Conservation (phyloP, 2,329 filamentous ascomycete species). For the Dothidotthia symphoricarpi region DNA sequence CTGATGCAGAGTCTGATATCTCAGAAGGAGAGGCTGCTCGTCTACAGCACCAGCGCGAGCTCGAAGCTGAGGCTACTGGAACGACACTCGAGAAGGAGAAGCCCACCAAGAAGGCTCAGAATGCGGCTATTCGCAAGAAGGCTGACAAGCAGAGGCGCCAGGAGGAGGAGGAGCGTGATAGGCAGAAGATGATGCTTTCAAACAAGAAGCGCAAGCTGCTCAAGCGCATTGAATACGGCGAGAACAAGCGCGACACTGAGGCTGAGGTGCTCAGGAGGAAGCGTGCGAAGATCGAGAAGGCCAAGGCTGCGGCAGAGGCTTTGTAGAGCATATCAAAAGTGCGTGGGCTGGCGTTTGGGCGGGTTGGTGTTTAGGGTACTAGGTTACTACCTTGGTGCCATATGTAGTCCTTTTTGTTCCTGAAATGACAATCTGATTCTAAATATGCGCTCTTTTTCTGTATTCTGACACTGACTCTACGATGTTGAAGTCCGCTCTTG, state of each 20-base stretch:
- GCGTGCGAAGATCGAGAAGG: slow-evolving; percentile 81
- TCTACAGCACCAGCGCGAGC: slow-evolving; percentile 77
- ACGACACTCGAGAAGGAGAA: slow-evolving; percentile 44
- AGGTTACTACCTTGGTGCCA: slow-evolving; percentile 6
- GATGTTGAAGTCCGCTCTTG: no score
- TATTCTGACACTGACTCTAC: no score
- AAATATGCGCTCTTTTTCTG: no score
- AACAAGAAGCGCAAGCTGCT: slow-evolving; percentile 97
- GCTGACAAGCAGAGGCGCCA: slow-evolving; percentile 59
- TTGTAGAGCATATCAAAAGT: slow-evolving; percentile 16
- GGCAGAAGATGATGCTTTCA: slow-evolving; percentile 96
- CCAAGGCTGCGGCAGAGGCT: slow-evolving; percentile 34
- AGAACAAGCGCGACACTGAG: slow-evolving; percentile 89
- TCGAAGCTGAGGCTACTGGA: slow-evolving; percentile 87
- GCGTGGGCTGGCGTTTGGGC: slow-evolving; percentile 14
- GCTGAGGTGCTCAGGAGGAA: slow-evolving; percentile 84
- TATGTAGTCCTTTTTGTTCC: background rate
- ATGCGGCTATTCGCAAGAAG: slow-evolving; percentile 66
- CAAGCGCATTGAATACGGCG: slow-evolving; percentile 96
- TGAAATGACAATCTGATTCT: no score
- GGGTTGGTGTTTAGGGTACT: slow-evolving; percentile 11
- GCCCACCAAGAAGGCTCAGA: slow-evolving; percentile 55
- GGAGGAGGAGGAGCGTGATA: slow-evolving; percentile 84
- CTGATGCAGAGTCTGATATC: slow-evolving; percentile 48
- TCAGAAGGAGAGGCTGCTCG: slow-evolving; percentile 60